A percentile compares a stretch with the other conserved stretches of the same genome.
Conservation (phyloP, 768 basidiomycete genomes). For the Mrakia gelida region DNA sequence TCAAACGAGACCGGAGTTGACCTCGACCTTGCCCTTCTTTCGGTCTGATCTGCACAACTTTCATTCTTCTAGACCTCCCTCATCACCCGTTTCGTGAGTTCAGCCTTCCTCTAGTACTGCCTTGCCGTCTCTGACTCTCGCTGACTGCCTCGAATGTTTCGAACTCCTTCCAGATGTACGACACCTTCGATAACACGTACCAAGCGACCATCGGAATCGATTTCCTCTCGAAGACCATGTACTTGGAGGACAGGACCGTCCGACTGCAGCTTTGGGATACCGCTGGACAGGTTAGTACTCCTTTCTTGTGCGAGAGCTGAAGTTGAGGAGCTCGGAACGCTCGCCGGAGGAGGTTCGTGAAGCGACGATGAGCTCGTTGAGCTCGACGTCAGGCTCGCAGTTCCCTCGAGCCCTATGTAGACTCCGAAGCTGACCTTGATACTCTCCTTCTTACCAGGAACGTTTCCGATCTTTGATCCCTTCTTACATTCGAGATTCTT, state of each 20-base stretch:
- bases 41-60: background rate
- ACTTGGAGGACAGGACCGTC: constrained; percentile 96
- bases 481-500: constrained; percentile 97
- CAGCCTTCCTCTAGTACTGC: background rate
- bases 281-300: constrained; percentile 72
- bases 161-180: constrained; percentile 69
- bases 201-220: constrained; percentile 63
- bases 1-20: background rate
- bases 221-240: constrained; percentile 99
- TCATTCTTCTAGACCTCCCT: constrained; percentile 62
- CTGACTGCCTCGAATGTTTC: background rate
- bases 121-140: background rate
- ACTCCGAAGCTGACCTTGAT: background rate
- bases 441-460: constrained; percentile 56
- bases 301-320: background rate
- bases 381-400: background rate
- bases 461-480: constrained; percentile 96
- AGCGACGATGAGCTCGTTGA: background rate
- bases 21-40: background rate
- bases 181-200: constrained; percentile 99
- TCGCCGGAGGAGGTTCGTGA: background rate
- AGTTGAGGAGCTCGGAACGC: background rate
- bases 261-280: constrained; percentile 98
- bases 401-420: background rate
- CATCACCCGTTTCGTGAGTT: constrained; percentile 72